Percentiles rank a stretch among this genome's conserved stretches.
These are phyloP conservation scores for Earliella scabrosa DNA, from an alignment of 1,284 basidiomycete species.

Conservation along the genomic window DNA sequence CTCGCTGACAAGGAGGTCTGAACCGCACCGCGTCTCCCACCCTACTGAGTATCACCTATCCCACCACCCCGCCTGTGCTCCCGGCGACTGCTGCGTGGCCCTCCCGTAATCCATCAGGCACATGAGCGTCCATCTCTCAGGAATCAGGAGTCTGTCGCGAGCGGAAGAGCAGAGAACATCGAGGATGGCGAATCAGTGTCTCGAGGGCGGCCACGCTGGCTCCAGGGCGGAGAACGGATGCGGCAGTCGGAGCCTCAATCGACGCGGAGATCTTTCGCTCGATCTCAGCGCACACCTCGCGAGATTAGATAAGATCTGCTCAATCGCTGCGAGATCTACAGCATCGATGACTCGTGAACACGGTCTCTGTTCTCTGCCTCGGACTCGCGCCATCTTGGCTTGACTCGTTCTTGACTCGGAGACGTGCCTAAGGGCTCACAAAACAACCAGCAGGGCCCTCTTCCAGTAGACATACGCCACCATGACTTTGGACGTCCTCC, in stretches of 20 bases:
- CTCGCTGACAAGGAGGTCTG: constrained; percentile 5
- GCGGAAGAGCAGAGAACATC: constrained; percentile 15
- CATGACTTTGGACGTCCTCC: constrained; percentile 80
- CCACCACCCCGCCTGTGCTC: constrained; percentile 1
- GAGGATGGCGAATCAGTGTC: constrained; percentile 6
- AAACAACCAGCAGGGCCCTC: no score
- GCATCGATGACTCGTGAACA: background rate
- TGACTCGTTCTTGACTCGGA: no score
- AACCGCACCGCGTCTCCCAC: constrained; percentile 9
- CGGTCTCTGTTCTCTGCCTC: background rate
- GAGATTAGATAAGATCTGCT: constrained; percentile 13
- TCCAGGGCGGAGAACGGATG: constrained; percentile 6
- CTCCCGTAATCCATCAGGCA: background rate
- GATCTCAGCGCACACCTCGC: background rate
- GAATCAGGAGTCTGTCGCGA: constrained; percentile 5
- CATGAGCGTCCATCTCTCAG: constrained; percentile 6
- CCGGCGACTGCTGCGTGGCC: background rate
- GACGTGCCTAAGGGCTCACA: no score
- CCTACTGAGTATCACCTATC: background rate
- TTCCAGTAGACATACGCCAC: no score
- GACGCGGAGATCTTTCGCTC: background rate
- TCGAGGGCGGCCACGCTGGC: background rate
- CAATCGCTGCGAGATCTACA: background rate
- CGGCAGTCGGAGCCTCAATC: constrained; percentile 13
- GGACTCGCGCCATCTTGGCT: no score